Conservation (phyloP, 176 grass and related monocot species). For the Oryza longistaminata region DNA sequence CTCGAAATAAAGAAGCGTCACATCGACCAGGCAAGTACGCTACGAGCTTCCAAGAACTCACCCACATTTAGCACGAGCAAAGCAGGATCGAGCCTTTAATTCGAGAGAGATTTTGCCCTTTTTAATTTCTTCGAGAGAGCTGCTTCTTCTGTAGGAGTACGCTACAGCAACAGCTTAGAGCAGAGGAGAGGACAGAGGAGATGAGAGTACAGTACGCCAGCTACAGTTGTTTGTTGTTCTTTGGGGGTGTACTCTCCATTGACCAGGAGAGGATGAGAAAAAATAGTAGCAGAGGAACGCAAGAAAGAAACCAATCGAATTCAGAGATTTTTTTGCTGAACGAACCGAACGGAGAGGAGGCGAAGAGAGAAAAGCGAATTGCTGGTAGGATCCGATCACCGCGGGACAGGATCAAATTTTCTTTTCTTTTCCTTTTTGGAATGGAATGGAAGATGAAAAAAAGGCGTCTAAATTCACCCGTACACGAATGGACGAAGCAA, state of each 20-base stretch:
- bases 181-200: not conserved
- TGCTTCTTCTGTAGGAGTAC: not conserved
- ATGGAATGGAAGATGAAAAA: not conserved
- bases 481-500: not conserved
- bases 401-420: not conserved
- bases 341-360: not conserved
- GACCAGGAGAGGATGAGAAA: not conserved
- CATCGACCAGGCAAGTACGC: constrained; percentile 5
- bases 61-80: not conserved
- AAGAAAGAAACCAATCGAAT: not conserved
- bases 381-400: not conserved
- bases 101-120: not conserved
- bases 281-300: not conserved
- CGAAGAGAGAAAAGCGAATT: not conserved
- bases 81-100: not conserved
- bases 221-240: constrained; percentile 18
- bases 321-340: not conserved
- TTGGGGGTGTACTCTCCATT: constrained; percentile 4
- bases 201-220: not conserved
- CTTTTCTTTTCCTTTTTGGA: not conserved
- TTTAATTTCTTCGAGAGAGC: not conserved
- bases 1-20: constrained; percentile 16
- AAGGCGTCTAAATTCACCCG: not conserved
- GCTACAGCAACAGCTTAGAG: not conserved
- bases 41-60: constrained; percentile 12